Base-by-base conservation (phyloP, 2,329 filamentous ascomycete genomes). In the Aspergillus pseudonomiae region DNA sequence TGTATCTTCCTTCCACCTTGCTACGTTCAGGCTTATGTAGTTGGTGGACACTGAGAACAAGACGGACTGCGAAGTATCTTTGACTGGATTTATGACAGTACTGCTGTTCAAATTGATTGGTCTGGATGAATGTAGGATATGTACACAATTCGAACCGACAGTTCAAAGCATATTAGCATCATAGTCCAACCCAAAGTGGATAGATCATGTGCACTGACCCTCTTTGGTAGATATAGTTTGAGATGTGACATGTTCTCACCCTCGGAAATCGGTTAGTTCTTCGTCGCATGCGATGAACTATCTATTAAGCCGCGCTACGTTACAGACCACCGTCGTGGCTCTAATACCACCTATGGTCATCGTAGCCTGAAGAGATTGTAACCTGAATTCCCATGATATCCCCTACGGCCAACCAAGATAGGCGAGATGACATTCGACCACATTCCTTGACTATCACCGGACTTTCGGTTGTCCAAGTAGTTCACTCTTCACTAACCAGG, bases 361-460 rank as follows among this genome's bases (percentile, higher is more conserved):
- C 45, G 24, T 46, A 61, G 16, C 21, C 24, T n/a, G 50, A 21
- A 55, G 26, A 34, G 19, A 57, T 24, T 66, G 65, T 54, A 66
- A 66, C 63, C 63, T 55, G 46, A 66, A 55, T 50, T 36, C 65
- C 55, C 63, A 60, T 66, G 63, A 66, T 63, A 39, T 4, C 16
- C 39, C 21, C 24, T 19, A 28, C 14, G 26, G 45, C 36, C 45
- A 28, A 26, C 21, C 11, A 54, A 16, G 48, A 34, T 19, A 36
- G 45, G 34, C 45, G 34, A 58, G n/a, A 46, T 58, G 62, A 61
- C 60, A 65, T 48, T 60, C n/a, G 62, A 24, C 46, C 28, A 34
- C n/a, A 4, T 43, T 19, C 10, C 14, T 36, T 21, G 12, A 19
- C 28, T 48, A 41, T 60, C 53, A 57, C 36, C 30, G 24, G 26